Percentiles rank a stretch among this genome's conserved stretches.
Evolutionary conservation across 495 filamentous ascomycete genomes (phyloP).

Genomic region (Penicillium tannophilum): DNA sequence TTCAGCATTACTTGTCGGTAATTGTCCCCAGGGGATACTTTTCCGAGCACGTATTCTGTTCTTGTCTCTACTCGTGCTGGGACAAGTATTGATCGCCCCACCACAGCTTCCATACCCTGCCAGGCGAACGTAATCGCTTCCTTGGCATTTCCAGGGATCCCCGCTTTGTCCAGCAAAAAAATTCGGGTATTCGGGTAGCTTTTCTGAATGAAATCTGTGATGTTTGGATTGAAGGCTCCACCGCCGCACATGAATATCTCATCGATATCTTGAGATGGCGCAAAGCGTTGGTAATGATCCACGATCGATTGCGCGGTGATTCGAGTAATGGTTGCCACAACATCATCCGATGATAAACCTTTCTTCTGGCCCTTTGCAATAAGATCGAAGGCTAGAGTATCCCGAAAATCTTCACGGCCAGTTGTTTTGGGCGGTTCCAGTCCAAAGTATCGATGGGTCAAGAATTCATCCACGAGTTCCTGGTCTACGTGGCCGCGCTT

Average conservation of each 20-base stretch:
- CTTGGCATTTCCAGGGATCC: conserved; percentile 55
- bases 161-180: conserved; percentile 56
- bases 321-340: conserved; percentile 57
- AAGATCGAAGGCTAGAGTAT: conserved; percentile 50
- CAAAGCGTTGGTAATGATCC: conserved; percentile 55
- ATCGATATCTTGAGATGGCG: conserved; percentile 47
- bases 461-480: conserved; percentile 55
- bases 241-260: conserved; percentile 65
- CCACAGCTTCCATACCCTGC: conserved; percentile 56
- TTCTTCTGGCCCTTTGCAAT: conserved; percentile 46
- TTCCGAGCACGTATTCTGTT: conserved; percentile 51
- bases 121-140: conserved; percentile 62
- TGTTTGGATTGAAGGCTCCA: conserved; percentile 61
- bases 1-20: conserved; percentile 53
- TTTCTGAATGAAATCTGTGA: conserved; percentile 50
- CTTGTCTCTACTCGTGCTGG: conserved; percentile 54
- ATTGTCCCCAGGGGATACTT: conserved; percentile 57
- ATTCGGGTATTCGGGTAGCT: conserved; percentile 50
- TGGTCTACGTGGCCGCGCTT: conserved; percentile 54
- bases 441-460: conserved; percentile 50
- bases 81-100: conserved; percentile 55
- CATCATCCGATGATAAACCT: conserved; percentile 48
- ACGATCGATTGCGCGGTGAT: conserved; percentile 59
- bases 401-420: conserved; percentile 59
- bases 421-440: conserved; percentile 58